Evolutionary conservation across 805 yeast species (phyloP).

Genomic region (Candida pini): DNA sequence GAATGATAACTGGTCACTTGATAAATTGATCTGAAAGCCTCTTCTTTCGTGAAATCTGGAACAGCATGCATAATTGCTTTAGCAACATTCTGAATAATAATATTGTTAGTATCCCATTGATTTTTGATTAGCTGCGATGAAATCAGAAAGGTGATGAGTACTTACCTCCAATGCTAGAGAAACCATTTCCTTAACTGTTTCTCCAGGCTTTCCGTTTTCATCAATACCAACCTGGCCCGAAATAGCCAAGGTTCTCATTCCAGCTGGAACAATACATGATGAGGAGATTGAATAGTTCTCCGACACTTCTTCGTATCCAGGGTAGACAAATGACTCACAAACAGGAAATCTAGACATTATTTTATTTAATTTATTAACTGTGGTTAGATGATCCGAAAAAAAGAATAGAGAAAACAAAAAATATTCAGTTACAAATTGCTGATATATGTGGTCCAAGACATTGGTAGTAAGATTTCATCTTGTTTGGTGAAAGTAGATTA

Average conservation of each 20-base stretch:
- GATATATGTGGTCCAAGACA: too few relatives aligned
- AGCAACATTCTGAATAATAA: slow-evolving; percentile 5
- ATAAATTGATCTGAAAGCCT: slow-evolving; percentile 9
- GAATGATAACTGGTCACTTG: slow-evolving; percentile 9
- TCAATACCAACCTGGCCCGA: slow-evolving; percentile 11
- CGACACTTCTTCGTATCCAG: slow-evolving; percentile 8
- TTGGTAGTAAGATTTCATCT: too few relatives aligned
- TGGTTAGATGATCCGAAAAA: too few relatives aligned
- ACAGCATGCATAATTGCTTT: slow-evolving; percentile 9
- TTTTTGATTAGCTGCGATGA: background rate
- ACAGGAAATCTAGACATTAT: slow-evolving; percentile 4
- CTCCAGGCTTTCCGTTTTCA: slow-evolving; percentile 6
- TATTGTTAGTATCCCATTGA: too few relatives aligned
- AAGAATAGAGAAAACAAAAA: too few relatives aligned
- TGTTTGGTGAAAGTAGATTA: too few relatives aligned
- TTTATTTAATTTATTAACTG: too few relatives aligned
- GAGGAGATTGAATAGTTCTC: slow-evolving; percentile 8
- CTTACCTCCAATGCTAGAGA: slow-evolving; percentile 7
- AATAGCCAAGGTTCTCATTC: slow-evolving; percentile 8
- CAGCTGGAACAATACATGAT: slow-evolving; percentile 11
- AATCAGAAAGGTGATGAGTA: background rate
- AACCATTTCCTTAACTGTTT: slow-evolving; percentile 8
- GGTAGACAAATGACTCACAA: slow-evolving; percentile 6
- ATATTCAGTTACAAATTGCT: too few relatives aligned
- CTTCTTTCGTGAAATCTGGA: slow-evolving; percentile 8